Evolutionary conservation across 2,329 filamentous ascomycete genomes (phyloP).

Genomic region (Botrytis fabae): DNA sequence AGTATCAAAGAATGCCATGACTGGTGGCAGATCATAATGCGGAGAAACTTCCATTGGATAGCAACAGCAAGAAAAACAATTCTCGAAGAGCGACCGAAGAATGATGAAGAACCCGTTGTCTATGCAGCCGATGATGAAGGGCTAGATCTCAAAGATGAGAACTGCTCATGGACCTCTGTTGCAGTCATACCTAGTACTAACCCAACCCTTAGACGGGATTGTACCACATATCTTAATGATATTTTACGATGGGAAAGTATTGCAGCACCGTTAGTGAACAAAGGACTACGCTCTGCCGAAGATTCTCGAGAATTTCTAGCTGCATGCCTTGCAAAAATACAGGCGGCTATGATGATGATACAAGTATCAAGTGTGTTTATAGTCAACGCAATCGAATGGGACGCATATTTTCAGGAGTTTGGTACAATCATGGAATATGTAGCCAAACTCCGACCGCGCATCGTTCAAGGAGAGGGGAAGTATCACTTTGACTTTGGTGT

Average conservation of each 20-base stretch:
- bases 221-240: constrained; percentile 21
- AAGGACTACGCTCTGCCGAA: not conserved
- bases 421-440: constrained; percentile 19
- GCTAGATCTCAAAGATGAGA: constrained; percentile 3
- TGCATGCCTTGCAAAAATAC: constrained; percentile 25
- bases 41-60: constrained; percentile 26
- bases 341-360: constrained; percentile 22
- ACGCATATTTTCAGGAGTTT: constrained; percentile 24
- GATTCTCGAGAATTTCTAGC: constrained; percentile 11
- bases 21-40: constrained; percentile 25
- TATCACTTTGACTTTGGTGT: constrained; percentile 29
- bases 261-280: constrained; percentile 13
- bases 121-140: not conserved
- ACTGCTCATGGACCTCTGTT: constrained; percentile 9
- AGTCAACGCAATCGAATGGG: constrained; percentile 22
- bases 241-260: constrained; percentile 25
- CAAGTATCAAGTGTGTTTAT: constrained; percentile 19
- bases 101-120: not conserved
- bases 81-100: not conserved
- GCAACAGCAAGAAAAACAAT: constrained; percentile 1
- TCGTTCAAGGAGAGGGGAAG: constrained; percentile 15
- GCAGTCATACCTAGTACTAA: not conserved
- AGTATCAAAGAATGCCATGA: constrained; percentile 22
- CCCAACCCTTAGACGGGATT: constrained; percentile 16
- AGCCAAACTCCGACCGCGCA: constrained; percentile 10